Percentiles rank a stretch among this genome's conserved stretches.
phyloP scores from a whole-genome alignment of 371 early-diverging fungal species.

The Syncephalastrum contaminatum region DNA sequence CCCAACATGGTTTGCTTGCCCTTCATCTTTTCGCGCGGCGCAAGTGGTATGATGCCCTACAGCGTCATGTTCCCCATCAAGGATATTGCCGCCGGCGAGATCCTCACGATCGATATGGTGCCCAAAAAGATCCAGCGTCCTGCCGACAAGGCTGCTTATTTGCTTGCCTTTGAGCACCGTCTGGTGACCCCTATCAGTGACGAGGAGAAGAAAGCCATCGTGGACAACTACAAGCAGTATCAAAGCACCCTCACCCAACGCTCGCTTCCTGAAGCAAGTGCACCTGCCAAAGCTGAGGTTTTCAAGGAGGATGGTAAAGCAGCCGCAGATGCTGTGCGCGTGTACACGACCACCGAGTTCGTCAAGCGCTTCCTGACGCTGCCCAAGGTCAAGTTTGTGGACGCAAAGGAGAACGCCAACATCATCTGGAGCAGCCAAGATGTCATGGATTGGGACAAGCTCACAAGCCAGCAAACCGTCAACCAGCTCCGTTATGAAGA shows the following conservation, averaged over 20 bases:
- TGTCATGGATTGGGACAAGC: constrained; percentile 49
- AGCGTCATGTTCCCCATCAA: constrained; percentile 60
- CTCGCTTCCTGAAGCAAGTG: not conserved
- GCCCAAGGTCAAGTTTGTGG: constrained; percentile 45
- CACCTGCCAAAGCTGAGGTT: not conserved
- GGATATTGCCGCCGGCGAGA: constrained; percentile 49
- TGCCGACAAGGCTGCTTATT: constrained; percentile 46
- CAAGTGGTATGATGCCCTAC: constrained; percentile 53
- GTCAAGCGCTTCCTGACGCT: constrained; percentile 49
- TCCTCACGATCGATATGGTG: constrained; percentile 50
- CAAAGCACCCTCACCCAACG: constrained; percentile 12
- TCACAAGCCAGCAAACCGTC: constrained; percentile 45
- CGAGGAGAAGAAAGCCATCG: constrained; percentile 11
- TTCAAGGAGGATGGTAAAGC: not conserved
- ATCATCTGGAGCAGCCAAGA: constrained; percentile 55
- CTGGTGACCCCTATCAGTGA: not conserved
- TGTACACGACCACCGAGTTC: constrained; percentile 50
- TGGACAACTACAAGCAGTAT: constrained; percentile 12
- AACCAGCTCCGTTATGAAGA: constrained; percentile 57
- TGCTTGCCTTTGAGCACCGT: constrained; percentile 44
- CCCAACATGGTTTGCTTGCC: constrained; percentile 57
- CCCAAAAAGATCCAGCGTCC: constrained; percentile 45
- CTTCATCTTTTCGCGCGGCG: constrained; percentile 61
- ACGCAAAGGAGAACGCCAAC: constrained; percentile 45
- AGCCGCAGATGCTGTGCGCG: constrained; percentile 11